Conservation (phyloP, 2,329 filamentous ascomycete species). For the Volutella citrinella region DNA sequence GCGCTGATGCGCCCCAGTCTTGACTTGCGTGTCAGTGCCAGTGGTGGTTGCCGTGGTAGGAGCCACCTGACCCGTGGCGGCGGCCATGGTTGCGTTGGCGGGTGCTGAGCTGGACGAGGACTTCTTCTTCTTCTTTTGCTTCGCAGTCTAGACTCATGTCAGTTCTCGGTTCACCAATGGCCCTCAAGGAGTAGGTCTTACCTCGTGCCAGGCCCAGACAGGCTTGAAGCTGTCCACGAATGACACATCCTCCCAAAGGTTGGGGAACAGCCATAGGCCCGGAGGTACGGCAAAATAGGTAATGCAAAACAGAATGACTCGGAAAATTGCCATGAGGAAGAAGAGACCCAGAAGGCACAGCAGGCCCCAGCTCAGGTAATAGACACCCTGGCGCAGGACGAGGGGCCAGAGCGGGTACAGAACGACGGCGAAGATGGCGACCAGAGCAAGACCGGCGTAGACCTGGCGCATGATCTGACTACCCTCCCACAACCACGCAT, state of each 20-base stretch:
- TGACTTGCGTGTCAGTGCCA: conserved; percentile 53
- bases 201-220: conserved; percentile 97
- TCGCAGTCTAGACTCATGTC: conserved; percentile 26
- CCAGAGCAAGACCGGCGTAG: conserved; percentile 79
- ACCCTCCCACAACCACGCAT: conserved; percentile 94
- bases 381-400: conserved; percentile 85
- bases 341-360: conserved; percentile 86
- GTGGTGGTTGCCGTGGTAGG: conserved; percentile 56
- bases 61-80: conserved; percentile 49
- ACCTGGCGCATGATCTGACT: conserved; percentile 91
- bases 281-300: conserved; percentile 83
- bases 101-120: conserved; percentile 34
- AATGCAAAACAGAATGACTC: conserved; percentile 88
- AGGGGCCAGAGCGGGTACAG: conserved; percentile 97
- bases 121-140: conserved; percentile 57
- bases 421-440: conserved; percentile 82
- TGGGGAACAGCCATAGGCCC: conserved; percentile 97
- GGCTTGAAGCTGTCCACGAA: conserved; percentile 98
- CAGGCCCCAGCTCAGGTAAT: conserved; percentile 95
- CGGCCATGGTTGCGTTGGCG: conserved; percentile 45
- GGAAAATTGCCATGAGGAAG: conserved; percentile 97
- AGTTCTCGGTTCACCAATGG: conserved; percentile 9
- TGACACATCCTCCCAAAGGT: conserved; percentile 96
- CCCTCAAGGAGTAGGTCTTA: conserved; percentile 39
- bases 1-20: conserved; percentile 41